phyloP scores from a whole-genome alignment of 2,329 filamentous ascomycete species.

The Eutypella sp. region DNA sequence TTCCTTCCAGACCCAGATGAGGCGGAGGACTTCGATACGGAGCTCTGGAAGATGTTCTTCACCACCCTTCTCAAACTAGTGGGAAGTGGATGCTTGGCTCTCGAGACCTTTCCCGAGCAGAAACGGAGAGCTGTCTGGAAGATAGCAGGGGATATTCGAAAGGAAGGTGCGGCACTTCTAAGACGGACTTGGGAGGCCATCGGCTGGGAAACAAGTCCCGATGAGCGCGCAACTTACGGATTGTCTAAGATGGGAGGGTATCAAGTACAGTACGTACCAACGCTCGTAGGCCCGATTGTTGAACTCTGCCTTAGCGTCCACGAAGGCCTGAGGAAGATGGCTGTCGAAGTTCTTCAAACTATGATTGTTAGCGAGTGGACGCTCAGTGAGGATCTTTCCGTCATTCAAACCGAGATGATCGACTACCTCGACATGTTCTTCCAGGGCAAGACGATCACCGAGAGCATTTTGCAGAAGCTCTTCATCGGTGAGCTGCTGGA shows the following conservation, averaged over 20 bases:
- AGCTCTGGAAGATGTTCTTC: constrained; percentile 92
- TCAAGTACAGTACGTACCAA: constrained; percentile 96
- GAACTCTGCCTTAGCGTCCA: constrained; percentile 94
- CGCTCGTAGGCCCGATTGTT: constrained; percentile 84
- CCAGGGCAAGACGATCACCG: constrained; percentile 81
- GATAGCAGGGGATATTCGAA: constrained; percentile 92
- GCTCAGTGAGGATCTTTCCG: constrained; percentile 81
- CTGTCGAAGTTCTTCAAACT: constrained; percentile 87
- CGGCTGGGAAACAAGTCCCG: constrained; percentile 84
- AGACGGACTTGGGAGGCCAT: constrained; percentile 89
- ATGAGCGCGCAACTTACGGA: constrained; percentile 74
- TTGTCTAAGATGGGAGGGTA: constrained; percentile 87
- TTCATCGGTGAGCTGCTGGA: constrained; percentile 83
- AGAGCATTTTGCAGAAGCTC: constrained; percentile 85
- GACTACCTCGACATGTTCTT: constrained; percentile 87
- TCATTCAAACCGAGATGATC: constrained; percentile 94
- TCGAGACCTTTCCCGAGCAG: constrained; percentile 96
- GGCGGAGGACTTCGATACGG: constrained; percentile 85
- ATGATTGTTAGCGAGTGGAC: constrained; percentile 99
- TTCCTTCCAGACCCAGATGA: constrained; percentile 88
- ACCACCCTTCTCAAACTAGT: constrained; percentile 83
- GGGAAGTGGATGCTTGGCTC: constrained; percentile 78
- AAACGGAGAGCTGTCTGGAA: constrained; percentile 97
- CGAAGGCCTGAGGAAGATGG: constrained; percentile 81
- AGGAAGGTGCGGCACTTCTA: constrained; percentile 82